Conservation (phyloP, 2,329 filamentous ascomycete species). For the Cytospora schulzeri region DNA sequence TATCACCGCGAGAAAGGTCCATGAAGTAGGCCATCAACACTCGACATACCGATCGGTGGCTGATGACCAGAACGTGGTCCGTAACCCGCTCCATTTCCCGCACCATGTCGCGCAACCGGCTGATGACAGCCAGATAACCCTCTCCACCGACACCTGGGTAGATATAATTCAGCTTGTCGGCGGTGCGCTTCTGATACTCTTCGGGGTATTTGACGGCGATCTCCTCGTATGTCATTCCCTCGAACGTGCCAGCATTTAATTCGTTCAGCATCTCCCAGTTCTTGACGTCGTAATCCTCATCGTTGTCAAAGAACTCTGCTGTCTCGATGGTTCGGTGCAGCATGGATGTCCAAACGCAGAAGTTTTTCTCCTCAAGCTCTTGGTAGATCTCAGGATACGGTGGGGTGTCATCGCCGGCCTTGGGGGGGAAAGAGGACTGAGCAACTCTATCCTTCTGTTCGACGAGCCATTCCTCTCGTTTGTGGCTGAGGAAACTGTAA, state of each 20-base stretch:
- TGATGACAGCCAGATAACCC: slow-evolving; percentile 96
- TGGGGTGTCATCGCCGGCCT: slow-evolving; percentile 87
- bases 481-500: slow-evolving; percentile 79
- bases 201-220: slow-evolving; percentile 78
- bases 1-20: slow-evolving; percentile 85
- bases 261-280: slow-evolving; percentile 96
- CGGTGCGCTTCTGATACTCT: slow-evolving; percentile 77
- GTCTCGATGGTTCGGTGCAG: slow-evolving; percentile 79
- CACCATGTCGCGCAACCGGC: slow-evolving; percentile 91
- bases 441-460: slow-evolving; percentile 78
- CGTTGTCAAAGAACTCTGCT: slow-evolving; percentile 68
- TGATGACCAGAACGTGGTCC: slow-evolving; percentile 90
- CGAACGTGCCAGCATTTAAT: slow-evolving; percentile 88
- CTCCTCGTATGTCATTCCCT: slow-evolving; percentile 92
- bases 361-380: slow-evolving; percentile 78
- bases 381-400: slow-evolving; percentile 84
- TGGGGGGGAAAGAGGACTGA: slow-evolving; percentile 82
- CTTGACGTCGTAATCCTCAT: slow-evolving; percentile 65
- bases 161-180: slow-evolving; percentile 92
- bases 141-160: slow-evolving; percentile 96
- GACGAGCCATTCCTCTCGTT: slow-evolving; percentile 79
- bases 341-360: slow-evolving; percentile 99
- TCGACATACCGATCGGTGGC: slow-evolving; percentile 87
- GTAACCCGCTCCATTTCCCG: slow-evolving; percentile 97
- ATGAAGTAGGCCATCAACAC: slow-evolving; percentile 97